Conservation (phyloP, 768 basidiomycete genomes). For the Cystobasidiopsis lactophilus region DNA sequence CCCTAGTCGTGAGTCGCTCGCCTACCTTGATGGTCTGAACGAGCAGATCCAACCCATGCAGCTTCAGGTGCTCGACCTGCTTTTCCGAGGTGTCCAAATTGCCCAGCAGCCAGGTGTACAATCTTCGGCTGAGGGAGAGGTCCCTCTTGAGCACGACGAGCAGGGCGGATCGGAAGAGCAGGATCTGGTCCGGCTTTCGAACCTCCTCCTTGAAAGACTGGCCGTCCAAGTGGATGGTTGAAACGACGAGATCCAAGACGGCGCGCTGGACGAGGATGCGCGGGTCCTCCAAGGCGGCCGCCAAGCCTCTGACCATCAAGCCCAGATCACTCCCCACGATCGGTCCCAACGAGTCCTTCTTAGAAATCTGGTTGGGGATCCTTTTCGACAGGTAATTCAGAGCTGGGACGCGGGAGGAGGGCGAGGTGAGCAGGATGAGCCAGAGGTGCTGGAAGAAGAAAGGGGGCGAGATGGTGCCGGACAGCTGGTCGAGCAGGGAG, state of each 20-base stretch:
- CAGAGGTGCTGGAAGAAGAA: conserved; percentile 94
- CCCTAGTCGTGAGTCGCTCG: background rate
- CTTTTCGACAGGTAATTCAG: conserved; percentile 68
- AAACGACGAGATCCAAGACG: conserved; percentile 61
- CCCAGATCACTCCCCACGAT: conserved; percentile 72
- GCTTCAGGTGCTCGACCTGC: conserved; percentile 48
- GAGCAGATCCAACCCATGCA: conserved; percentile 51
- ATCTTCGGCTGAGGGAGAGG: conserved; percentile 68
- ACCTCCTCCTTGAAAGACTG: conserved; percentile 39
- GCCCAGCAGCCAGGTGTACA: conserved; percentile 85
- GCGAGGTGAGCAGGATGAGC: conserved; percentile 75
- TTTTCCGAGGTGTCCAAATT: conserved; percentile 48
- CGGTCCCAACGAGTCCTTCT: conserved; percentile 13
- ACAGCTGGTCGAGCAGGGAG: conserved; percentile 52
- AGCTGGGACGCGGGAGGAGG: conserved; percentile 60
- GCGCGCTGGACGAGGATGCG: conserved; percentile 72
- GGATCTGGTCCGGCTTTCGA: conserved; percentile 46
- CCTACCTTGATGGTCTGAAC: conserved; percentile 40
- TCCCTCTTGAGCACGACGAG: conserved; percentile 81
- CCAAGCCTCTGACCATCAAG: conserved; percentile 78
- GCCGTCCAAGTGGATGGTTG: conserved; percentile 52
- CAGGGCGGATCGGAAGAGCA: conserved; percentile 66
- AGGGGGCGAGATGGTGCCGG: conserved; percentile 56
- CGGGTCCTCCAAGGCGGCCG: conserved; percentile 77
- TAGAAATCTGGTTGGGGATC: conserved; percentile 33